Conservation (phyloP, 352 stramenopile species). For the Pythium brassicae region DNA sequence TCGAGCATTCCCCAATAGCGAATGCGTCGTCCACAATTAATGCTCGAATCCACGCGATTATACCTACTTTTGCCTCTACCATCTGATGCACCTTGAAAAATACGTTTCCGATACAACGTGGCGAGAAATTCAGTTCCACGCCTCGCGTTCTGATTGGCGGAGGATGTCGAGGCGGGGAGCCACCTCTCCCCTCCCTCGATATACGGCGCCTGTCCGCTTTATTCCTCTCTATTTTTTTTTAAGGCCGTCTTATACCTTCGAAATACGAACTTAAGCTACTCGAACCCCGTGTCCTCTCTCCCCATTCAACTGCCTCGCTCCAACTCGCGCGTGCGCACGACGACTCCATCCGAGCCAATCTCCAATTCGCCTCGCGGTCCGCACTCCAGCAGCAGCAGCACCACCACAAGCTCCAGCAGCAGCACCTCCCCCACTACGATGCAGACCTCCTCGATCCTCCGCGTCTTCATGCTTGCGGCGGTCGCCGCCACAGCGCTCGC, state of each 20-base stretch:
- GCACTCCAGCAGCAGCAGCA: conserved; percentile 13
- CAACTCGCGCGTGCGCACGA: conserved; percentile 12
- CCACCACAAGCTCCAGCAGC: not conserved
- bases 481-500: conserved; percentile 41
- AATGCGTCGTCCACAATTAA: not conserved
- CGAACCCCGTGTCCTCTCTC: not conserved
- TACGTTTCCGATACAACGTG: not conserved
- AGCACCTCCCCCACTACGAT: conserved; percentile 26
- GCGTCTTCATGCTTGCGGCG: conserved; percentile 42
- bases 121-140: conserved; percentile 15
- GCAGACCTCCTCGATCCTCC: conserved; percentile 51
- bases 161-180: not conserved
- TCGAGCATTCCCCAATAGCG: not conserved
- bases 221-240: not conserved
- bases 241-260: not conserved
- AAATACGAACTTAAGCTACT: conserved; percentile 4
- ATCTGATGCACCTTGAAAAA: not conserved
- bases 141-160: conserved; percentile 8
- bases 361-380: conserved; percentile 35
- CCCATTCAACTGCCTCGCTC: not conserved
- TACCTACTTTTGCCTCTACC: not conserved
- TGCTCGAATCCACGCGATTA: not conserved
- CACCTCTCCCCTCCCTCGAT: not conserved
- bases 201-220: not conserved
- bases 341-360: conserved; percentile 33